These are phyloP conservation scores for Litchi chinensis DNA, from an alignment of 345 rosid genomes.

Conservation along the genomic window DNA sequence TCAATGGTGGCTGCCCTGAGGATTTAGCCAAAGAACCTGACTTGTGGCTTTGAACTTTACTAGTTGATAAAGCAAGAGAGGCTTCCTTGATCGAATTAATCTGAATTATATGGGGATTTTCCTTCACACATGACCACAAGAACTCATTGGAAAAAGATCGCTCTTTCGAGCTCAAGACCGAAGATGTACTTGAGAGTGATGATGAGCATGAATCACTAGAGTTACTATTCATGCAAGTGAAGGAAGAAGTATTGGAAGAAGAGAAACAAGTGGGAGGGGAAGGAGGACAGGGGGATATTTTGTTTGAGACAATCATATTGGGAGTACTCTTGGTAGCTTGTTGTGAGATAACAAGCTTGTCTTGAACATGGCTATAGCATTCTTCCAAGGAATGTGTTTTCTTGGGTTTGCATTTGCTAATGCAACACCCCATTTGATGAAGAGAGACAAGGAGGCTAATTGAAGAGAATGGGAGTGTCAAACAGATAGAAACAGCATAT, in stretches of 20 bases:
- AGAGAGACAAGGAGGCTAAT: not conserved
- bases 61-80: constrained; percentile 30
- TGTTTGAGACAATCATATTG: constrained; percentile 24
- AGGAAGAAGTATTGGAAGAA: constrained; percentile 30
- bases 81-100: constrained; percentile 61
- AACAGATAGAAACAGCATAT: not conserved
- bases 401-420: constrained; percentile 67
- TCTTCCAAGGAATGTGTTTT: constrained; percentile 39
- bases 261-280: constrained; percentile 44
- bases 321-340: constrained; percentile 32
- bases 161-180: constrained; percentile 52
- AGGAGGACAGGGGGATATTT: constrained; percentile 46
- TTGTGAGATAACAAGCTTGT: constrained; percentile 61
- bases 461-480: not conserved
- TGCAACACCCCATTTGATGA: constrained; percentile 73
- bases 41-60: constrained; percentile 21
- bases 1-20: constrained; percentile 26
- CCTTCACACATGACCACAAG: constrained; percentile 73
- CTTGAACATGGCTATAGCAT: constrained; percentile 46
- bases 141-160: constrained; percentile 84
- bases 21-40: constrained; percentile 21
- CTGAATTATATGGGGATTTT: constrained; percentile 69
- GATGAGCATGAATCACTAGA: constrained; percentile 48
- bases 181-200: constrained; percentile 40
- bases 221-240: constrained; percentile 35